Conservation (phyloP, 257 asterid genomes). For the Ligustrum vulgare region DNA sequence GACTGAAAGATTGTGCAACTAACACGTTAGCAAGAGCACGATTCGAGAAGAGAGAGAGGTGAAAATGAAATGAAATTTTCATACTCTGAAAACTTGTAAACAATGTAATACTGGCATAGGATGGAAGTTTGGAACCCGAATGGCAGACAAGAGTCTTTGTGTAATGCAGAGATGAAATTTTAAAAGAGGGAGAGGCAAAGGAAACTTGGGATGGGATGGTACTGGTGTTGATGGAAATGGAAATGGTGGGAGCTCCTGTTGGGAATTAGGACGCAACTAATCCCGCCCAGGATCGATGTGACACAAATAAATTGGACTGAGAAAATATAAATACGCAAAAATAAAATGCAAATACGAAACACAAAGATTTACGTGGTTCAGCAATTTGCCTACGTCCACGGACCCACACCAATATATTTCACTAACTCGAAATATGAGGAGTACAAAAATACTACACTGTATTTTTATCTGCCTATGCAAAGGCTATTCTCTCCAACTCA, state of each 20-base stretch:
- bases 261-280: no score
- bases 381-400: no score
- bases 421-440: no score
- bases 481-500: no score
- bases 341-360: no score
- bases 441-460: no score
- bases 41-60: conserved; percentile 2
- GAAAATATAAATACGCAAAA: no score
- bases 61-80: conserved; percentile 4
- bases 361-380: no score
- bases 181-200: conserved; percentile 12
- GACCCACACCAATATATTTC: no score
- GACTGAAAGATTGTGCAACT: conserved; percentile 41
- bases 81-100: conserved; percentile 6
- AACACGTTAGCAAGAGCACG: conserved; percentile 18
- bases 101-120: not conserved
- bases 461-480: no score
- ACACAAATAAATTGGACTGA: no score
- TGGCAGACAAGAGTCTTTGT: conserved; percentile 42
- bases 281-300: no score
- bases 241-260: conserved; percentile 47
- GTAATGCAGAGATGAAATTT: conserved; percentile 20
- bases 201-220: conserved; percentile 22
- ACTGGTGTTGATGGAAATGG: conserved; percentile 15
- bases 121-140: conserved; percentile 22